These are phyloP conservation scores for Mycena olivaceomarginata DNA, from an alignment of 768 basidiomycete genomes.

Conservation along the genomic window DNA sequence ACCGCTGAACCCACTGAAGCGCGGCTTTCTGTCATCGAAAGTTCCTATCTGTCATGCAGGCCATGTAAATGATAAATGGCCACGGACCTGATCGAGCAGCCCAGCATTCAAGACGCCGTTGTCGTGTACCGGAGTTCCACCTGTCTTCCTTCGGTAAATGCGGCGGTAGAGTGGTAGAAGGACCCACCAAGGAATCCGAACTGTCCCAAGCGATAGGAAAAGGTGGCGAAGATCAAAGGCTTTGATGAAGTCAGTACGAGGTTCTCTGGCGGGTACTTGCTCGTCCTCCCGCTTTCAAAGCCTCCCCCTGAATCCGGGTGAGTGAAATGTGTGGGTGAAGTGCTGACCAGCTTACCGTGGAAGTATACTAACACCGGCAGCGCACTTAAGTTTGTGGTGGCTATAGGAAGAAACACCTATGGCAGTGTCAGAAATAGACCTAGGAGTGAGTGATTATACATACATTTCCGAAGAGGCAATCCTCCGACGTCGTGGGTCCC, in stretches of 20 bases:
- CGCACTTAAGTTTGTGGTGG: constrained; percentile 44
- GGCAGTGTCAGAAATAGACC: background rate
- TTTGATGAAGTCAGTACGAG: constrained; percentile 54
- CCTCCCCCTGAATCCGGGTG: constrained; percentile 58
- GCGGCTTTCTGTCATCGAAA: constrained; percentile 54
- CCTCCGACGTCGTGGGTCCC: constrained; percentile 58
- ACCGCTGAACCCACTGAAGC: constrained; percentile 61
- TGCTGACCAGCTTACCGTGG: constrained; percentile 54
- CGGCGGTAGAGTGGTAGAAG: background rate
- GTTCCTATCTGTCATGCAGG: background rate
- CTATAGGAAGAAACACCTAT: constrained; percentile 59
- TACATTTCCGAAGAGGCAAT: constrained; percentile 67
- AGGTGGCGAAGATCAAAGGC: constrained; percentile 63
- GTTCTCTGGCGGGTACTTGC: constrained; percentile 56
- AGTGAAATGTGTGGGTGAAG: background rate
- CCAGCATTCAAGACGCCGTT: constrained; percentile 61
- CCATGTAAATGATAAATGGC: background rate
- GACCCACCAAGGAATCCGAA: constrained; percentile 62
- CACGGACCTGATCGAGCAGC: constrained; percentile 60
- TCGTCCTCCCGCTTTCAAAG: constrained; percentile 60
- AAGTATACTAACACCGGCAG: constrained; percentile 65
- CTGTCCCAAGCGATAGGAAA: constrained; percentile 64
- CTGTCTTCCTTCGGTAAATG: constrained; percentile 43
- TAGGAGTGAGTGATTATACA: background rate
- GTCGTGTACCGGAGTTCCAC: constrained; percentile 54